phyloP scores from a whole-genome alignment of 345 rosid genomes.

The Citrus trifoliata region DNA sequence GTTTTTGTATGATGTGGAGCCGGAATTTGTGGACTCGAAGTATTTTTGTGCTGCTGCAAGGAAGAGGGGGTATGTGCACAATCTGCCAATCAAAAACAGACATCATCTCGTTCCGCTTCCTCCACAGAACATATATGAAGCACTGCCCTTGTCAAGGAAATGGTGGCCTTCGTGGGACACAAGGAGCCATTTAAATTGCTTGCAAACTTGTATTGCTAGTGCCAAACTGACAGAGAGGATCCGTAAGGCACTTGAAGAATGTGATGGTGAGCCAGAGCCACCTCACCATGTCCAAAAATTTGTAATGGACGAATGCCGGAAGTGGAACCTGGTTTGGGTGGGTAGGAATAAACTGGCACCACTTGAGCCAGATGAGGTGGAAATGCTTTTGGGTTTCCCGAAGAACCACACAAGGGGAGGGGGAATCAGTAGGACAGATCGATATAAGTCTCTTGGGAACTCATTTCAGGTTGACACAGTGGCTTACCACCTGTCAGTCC shows the following conservation, averaged over 20 bases:
- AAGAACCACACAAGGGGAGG: conserved; percentile 93
- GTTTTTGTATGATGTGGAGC: conserved; percentile 60
- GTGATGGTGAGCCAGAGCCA: conserved; percentile 66
- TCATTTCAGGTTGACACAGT: conserved; percentile 97
- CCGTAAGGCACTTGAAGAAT: conserved; percentile 50
- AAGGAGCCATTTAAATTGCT: conserved; percentile 75
- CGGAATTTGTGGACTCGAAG: conserved; percentile 85
- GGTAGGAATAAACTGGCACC: conserved; percentile 86
- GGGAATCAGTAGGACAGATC: conserved; percentile 78
- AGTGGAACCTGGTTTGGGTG: conserved; percentile 96
- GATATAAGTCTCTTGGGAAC: conserved; percentile 88
- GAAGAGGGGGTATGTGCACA: conserved; percentile 87
- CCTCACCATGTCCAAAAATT: conserved; percentile 42
- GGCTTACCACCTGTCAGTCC: conserved; percentile 75
- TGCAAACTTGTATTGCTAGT: conserved; percentile 65
- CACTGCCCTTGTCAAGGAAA: conserved; percentile 60
- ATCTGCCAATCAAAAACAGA: conserved; percentile 64
- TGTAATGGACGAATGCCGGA: conserved; percentile 67
- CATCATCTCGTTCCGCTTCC: conserved; percentile 72
- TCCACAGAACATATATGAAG: conserved; percentile 62
- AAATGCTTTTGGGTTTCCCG: conserved; percentile 87
- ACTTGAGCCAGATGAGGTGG: conserved; percentile 88
- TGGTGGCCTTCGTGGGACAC: conserved; percentile 97
- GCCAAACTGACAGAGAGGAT: conserved; percentile 75
- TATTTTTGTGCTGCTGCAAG: conserved; percentile 85